Base-by-base conservation (phyloP, 768 basidiomycete species). In the Trichaptum fuscoviolaceum region DNA sequence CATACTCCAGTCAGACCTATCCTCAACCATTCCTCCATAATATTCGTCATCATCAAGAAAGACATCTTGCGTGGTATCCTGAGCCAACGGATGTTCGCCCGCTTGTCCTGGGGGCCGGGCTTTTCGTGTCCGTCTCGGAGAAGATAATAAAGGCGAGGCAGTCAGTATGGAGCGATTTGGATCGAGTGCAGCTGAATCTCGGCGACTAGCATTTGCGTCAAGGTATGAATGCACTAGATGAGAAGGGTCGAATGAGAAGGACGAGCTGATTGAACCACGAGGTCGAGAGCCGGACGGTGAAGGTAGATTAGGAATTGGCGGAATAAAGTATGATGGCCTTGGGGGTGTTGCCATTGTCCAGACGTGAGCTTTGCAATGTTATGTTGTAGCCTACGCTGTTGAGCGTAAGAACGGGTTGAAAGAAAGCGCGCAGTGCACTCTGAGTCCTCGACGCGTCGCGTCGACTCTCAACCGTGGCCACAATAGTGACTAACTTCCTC, bases 231-330 rank as follows among this genome's bases (percentile, higher is more conserved):
- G 85, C 27, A 92, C 83, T 27, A 93, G 82, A 12, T 85, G 85
- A 71, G 90, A 88, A 24, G 92, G 92, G 30, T 88, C 90, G 71
- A 93, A 91, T 0, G 93, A 93, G 77, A 94, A 93, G 2, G 91
- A 90, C 1, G 89, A 88, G 70, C 88, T 87, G 57, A 93, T 84
- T 6, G 92, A 93, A 62, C 82, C 82, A 64, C 91, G 83, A 66
- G 83, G 82, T 66, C 89, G 84, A 24, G 76, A 86, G 15, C 79
- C 75, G n/a, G 82, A 80, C 1, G 87, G 81, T 1, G 87, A 87
- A 17, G 83, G 81, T 23, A 87, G 71, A 57, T 79, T 82, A 10
- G 86, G 84, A 58, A 85, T 80, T 66, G 78, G 71, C 59, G 81
- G 82, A 42, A 86, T 76, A 12, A 73, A 69, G 69, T 80, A 85